Conservation (phyloP, 2,329 filamentous ascomycete species). For the Rachicladosporium sp. region DNA sequence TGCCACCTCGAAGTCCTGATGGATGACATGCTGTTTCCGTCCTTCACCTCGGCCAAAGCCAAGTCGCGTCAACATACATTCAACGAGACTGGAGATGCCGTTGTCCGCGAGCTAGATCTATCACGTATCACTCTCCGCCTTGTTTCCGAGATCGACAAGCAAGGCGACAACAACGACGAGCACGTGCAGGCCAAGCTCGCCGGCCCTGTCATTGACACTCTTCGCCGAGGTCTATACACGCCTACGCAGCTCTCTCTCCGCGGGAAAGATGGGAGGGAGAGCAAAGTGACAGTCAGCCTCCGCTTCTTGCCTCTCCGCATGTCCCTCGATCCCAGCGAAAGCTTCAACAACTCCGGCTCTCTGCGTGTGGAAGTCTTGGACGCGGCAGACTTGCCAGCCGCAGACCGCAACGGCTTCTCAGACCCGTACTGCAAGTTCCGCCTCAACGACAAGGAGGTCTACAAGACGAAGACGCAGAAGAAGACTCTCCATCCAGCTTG, state of each 20-base stretch:
- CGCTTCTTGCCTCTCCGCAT: slow-evolving; percentile 94
- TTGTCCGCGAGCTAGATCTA: slow-evolving; percentile 94
- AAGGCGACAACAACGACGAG: slow-evolving; percentile 56
- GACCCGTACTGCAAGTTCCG: slow-evolving; percentile 95
- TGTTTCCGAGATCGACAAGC: slow-evolving; percentile 64
- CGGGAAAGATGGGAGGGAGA: slow-evolving; percentile 61
- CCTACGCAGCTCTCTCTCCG: slow-evolving; percentile 71
- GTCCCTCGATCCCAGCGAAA: slow-evolving; percentile 85
- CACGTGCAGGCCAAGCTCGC: slow-evolving; percentile 68
- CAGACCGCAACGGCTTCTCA: slow-evolving; percentile 91
- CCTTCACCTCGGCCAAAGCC: slow-evolving; percentile 70
- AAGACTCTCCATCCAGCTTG: slow-evolving; percentile 90
- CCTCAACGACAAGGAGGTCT: slow-evolving; percentile 75
- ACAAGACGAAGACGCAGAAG: slow-evolving; percentile 93
- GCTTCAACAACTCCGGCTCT: slow-evolving; percentile 97
- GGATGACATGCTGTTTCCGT: slow-evolving; percentile 87
- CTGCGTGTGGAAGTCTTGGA: slow-evolving; percentile 89
- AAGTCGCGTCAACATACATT: slow-evolving; percentile 58
- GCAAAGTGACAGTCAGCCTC: slow-evolving; percentile 77
- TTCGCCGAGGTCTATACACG: slow-evolving; percentile 76
- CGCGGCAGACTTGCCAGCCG: slow-evolving; percentile 74
- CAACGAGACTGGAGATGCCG: slow-evolving; percentile 86
- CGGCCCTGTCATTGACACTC: slow-evolving; percentile 73
- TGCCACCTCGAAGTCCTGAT: slow-evolving; percentile 78
- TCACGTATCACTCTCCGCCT: slow-evolving; percentile 83